Base-by-base conservation (phyloP, 2,329 filamentous ascomycete genomes). In the Hymenoscyphus infarciens region DNA sequence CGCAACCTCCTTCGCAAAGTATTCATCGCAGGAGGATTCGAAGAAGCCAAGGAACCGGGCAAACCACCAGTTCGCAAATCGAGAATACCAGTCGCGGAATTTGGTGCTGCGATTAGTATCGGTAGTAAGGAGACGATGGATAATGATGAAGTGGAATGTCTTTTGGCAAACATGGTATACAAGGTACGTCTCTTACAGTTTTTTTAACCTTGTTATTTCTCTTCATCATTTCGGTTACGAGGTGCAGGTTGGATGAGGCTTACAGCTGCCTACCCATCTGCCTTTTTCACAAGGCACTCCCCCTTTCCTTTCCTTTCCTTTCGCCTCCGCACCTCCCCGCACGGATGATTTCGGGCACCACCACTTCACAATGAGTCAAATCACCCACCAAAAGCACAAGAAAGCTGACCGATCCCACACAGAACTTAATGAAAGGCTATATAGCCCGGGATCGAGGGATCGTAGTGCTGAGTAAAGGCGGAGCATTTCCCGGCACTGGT, bases 151-250 rank as follows among this genome's bases (percentile, higher is more conserved):
- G 93, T 98, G 3, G 96, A 99, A 76, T 99, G 95, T 75, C 79
- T 97, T 70, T 74, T 99, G 72, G 92, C 95, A 31, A 98, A 97
- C 74, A 91, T 97, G 84, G 97, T 99, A 66, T 99, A 98, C 81
- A 99, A 98, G 86, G 94, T 96, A 77, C 64, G 80, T 77, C 61
- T n/a, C 53, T 22, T 62, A 7, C 35, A 13, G 56, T 49, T 56
- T 56, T 62, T 8, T 53, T 55, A 56, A 42, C 5, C 29, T 54
- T 49, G 49, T 63, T 38, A 16, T 38, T 56, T 22, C 22, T 8
- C 13, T 49, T 59, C 31, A 56, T 45, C 45, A 2, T 49, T 3
- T 52, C 45, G 19, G 45, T 52, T 25, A 22, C 45, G 19, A 22
- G 45, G 19, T 52, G n/a, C 53, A 55, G 53, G 13, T 58, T 8